Evolutionary conservation across 768 basidiomycete genomes (phyloP).

Genomic region (Lactarius deliciosus): DNA sequence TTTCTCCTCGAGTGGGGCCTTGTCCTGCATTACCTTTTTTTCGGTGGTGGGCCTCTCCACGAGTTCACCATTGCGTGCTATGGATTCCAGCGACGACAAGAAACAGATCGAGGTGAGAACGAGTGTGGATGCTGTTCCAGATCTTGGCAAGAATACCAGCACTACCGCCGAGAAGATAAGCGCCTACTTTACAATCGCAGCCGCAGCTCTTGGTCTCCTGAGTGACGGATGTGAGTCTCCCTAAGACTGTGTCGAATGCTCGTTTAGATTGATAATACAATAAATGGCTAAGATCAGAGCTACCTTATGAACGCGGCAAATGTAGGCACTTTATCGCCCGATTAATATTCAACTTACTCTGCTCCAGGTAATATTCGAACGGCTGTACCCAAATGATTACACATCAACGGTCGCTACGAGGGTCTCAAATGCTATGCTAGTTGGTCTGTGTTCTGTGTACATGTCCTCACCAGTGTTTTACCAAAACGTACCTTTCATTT

Average conservation of each 20-base stretch:
- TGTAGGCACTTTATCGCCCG: conserved; percentile 36
- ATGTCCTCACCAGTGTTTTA: background rate
- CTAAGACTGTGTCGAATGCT: conserved; percentile 6
- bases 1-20: background rate
- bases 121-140: conserved; percentile 10
- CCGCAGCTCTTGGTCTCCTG: conserved; percentile 64
- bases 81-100: conserved; percentile 2
- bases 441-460: conserved; percentile 46
- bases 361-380: conserved; percentile 59
- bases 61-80: background rate
- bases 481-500: conserved; percentile 16
- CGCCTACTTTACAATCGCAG: conserved; percentile 60
- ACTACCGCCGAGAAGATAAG: conserved; percentile 45
- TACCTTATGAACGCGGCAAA: conserved; percentile 70
- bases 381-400: conserved; percentile 60
- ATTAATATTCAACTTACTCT: conserved; percentile 22
- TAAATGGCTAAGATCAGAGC: conserved; percentile 52
- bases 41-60: background rate
- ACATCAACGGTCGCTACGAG: conserved; percentile 61
- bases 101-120: conserved; percentile 8
- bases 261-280: conserved; percentile 10
- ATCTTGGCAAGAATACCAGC: conserved; percentile 5
- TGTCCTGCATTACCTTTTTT: background rate
- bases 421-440: conserved; percentile 67
- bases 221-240: conserved; percentile 53